Percentiles rank a stretch among this genome's conserved stretches.
Conservation (phyloP, 306 rosid genomes). For the Quercus agrifolia region DNA sequence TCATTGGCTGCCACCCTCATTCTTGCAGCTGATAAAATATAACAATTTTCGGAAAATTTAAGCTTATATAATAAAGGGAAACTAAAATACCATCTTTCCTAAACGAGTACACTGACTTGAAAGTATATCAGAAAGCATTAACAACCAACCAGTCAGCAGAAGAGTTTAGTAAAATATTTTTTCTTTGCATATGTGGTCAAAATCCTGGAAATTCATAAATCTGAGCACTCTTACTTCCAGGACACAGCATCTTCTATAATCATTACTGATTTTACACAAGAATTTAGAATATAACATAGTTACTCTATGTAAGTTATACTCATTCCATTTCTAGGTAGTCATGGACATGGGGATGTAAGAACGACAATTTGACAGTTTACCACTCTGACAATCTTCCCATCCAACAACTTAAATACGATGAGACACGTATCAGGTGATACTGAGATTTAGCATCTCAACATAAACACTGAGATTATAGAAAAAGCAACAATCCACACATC, state of each 20-base stretch:
- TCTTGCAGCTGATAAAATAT: slow-evolving; percentile 66
- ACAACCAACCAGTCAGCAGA: not conserved
- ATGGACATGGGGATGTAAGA: not conserved
- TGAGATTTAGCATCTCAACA: not conserved
- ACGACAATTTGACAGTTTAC: not conserved
- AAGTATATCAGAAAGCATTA: no score
- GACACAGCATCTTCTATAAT: not conserved
- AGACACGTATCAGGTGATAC: not conserved
- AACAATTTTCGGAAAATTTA: not conserved
- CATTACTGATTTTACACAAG: not conserved
- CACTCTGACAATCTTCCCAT: not conserved
- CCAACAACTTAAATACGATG: not conserved
- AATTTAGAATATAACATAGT: not conserved
- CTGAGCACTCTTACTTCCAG: not conserved
- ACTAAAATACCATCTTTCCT: not conserved
- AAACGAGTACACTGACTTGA: not conserved
- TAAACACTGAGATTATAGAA: not conserved
- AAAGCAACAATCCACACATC: not conserved
- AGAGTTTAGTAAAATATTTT: not conserved
- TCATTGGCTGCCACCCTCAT: slow-evolving; percentile 86
- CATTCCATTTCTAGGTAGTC: not conserved
- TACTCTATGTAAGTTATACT: not conserved
- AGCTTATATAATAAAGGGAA: not conserved
- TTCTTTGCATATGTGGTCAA: not conserved
- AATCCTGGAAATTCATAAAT: not conserved